A percentile compares a stretch with the other conserved stretches of the same genome.
phyloP scores from a whole-genome alignment of 2,329 filamentous ascomycete genomes.

The Amesomyces nigricolor region DNA sequence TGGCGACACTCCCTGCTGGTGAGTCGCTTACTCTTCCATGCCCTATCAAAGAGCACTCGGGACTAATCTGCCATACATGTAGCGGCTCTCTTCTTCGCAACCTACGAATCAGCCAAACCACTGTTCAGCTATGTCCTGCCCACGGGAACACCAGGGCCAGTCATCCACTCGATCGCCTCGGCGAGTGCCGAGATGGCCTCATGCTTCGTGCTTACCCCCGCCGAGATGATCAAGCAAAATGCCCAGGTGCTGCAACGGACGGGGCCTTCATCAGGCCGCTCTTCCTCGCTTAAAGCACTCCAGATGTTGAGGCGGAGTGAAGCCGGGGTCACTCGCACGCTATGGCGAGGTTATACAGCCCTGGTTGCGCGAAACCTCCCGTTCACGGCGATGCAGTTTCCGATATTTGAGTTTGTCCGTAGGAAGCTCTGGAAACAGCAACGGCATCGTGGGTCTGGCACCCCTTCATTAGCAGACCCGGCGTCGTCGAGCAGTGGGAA shows the following conservation, averaged over 20 bases:
- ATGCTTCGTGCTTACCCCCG: slow-evolving; percentile 79
- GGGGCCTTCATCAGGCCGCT: slow-evolving; percentile 26
- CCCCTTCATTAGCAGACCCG: slow-evolving; percentile 24
- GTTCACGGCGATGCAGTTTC: slow-evolving; percentile 84
- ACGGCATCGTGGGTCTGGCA: slow-evolving; percentile 28
- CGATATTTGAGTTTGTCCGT: slow-evolving; percentile 72
- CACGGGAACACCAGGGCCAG: slow-evolving; percentile 52
- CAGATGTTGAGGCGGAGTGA: slow-evolving; percentile 41
- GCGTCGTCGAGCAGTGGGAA: slow-evolving; percentile 21
- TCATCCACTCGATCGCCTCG: slow-evolving; percentile 69
- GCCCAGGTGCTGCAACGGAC: slow-evolving; percentile 65
- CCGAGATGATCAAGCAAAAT: slow-evolving; percentile 90
- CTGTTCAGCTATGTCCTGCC: slow-evolving; percentile 49
- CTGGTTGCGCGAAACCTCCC: slow-evolving; percentile 78
- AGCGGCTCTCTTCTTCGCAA: slow-evolving; percentile 86
- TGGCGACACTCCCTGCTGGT: slow-evolving; percentile 87
- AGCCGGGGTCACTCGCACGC: slow-evolving; percentile 51
- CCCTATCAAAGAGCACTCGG: background rate
- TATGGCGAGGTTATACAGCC: slow-evolving; percentile 70
- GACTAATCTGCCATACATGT: background rate
- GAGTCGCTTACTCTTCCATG: slow-evolving; percentile 19
- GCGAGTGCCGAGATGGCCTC: slow-evolving; percentile 75
- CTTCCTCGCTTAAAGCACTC: slow-evolving; percentile 46
- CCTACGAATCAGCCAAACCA: slow-evolving; percentile 73
- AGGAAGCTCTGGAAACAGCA: slow-evolving; percentile 41